Percentiles rank a stretch among this genome's conserved stretches.
Evolutionary conservation across 495 filamentous ascomycete species (phyloP).

Genomic region (Paragyromitra xinjiangensis): DNA sequence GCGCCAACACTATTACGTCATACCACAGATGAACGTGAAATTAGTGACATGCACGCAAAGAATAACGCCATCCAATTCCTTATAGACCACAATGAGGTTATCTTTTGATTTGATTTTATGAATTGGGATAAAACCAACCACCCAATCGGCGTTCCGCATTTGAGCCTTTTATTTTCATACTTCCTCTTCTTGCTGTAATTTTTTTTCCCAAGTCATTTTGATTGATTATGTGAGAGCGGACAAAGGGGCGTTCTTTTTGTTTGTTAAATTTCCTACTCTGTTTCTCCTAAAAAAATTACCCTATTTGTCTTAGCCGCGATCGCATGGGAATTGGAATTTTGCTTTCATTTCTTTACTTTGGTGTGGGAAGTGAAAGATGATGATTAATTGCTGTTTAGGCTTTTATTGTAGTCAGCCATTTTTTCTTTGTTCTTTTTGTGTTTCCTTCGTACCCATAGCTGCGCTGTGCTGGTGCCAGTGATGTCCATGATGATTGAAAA

Average conservation of each 20-base stretch:
- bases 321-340: conserved; percentile 49
- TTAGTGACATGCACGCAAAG: conserved; percentile 94
- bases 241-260: conserved; percentile 53
- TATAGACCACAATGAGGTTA: conserved; percentile 82
- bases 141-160: conserved; percentile 43
- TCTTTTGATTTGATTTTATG: conserved; percentile 64
- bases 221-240: conserved; percentile 48
- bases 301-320: conserved; percentile 33
- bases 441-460: conserved; percentile 27
- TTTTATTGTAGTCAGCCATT: conserved; percentile 8
- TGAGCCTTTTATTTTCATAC: conserved; percentile 34
- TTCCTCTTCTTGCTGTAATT: conserved; percentile 40
- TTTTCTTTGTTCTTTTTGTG: background rate
- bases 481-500: conserved; percentile 26
- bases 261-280: conserved; percentile 22
- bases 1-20: conserved; percentile 97
- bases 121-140: conserved; percentile 14
- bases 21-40: conserved; percentile 84
- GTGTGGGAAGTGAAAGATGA: conserved; percentile 32
- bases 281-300: conserved; percentile 33
- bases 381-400: conserved; percentile 27
- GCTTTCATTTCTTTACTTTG: conserved; percentile 38
- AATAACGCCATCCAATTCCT: conserved; percentile 88
- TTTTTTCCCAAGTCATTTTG: conserved; percentile 32
- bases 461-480: background rate